Evolutionary conservation across 1,284 basidiomycete species (phyloP).

Genomic region (Fistulinella cinereoalba): DNA sequence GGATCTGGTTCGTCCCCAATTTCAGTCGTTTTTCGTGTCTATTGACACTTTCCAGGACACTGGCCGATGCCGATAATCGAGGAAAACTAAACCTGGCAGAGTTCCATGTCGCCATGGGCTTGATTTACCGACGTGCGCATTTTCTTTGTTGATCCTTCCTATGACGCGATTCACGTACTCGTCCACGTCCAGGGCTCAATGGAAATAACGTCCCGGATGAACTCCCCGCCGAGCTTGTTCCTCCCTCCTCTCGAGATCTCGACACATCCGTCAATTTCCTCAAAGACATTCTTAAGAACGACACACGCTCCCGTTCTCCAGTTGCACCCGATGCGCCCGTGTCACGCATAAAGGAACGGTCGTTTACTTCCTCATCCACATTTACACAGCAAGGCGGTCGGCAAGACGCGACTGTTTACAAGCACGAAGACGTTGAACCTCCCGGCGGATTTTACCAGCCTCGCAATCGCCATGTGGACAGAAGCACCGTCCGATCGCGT

Average conservation of each 20-base stretch:
- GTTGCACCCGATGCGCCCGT: slow-evolving; percentile 47
- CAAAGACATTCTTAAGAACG: slow-evolving; percentile 87
- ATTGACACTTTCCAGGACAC: no score
- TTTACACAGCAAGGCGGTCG: slow-evolving; percentile 52
- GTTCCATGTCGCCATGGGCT: slow-evolving; percentile 98
- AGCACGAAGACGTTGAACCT: slow-evolving; percentile 69
- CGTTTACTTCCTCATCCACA: slow-evolving; percentile 58
- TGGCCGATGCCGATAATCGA: slow-evolving; percentile 87
- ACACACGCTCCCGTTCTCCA: slow-evolving; percentile 64
- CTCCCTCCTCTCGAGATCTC: slow-evolving; percentile 90
- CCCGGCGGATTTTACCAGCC: slow-evolving; percentile 77
- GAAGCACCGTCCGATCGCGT: slow-evolving; percentile 76
- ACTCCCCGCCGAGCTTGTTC: slow-evolving; percentile 87
- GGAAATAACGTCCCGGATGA: slow-evolving; percentile 88
- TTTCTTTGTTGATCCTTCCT: neutral
- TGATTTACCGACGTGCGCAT: slow-evolving; percentile 89
- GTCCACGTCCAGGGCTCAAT: slow-evolving; percentile 65
- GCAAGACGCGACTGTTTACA: slow-evolving; percentile 92
- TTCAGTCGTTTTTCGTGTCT: no score
- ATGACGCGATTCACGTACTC: neutral
- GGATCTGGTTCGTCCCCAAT: slow-evolving; percentile 77
- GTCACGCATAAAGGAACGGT: slow-evolving; percentile 67
- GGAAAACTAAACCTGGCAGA: slow-evolving; percentile 94
- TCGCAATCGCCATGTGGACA: slow-evolving; percentile 85
- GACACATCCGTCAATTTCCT: slow-evolving; percentile 90